Evolutionary conservation across 805 yeast species (phyloP).

Genomic region (Yamadazyma scolyti): DNA sequence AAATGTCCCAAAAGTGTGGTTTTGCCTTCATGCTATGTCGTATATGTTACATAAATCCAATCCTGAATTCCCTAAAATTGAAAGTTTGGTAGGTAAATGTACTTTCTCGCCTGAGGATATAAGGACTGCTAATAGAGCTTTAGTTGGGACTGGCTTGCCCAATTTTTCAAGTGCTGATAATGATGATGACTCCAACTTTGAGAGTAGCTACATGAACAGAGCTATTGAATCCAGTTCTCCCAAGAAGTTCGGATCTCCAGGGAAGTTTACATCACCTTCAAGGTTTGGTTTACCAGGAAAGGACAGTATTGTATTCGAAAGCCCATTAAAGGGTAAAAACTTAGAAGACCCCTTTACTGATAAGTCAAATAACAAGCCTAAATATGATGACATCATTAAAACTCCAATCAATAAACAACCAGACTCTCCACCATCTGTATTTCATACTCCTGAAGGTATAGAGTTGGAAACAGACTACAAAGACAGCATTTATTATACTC

Average conservation of each 20-base stretch:
- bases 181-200: slow-evolving; percentile 16
- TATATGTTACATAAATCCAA: slow-evolving; percentile 62
- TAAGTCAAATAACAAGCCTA: background rate
- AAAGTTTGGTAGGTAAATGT: slow-evolving; percentile 57
- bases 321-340: too few relatives aligned
- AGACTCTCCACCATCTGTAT: background rate
- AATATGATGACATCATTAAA: background rate
- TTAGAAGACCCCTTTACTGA: slow-evolving; percentile 5
- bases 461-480: slow-evolving; percentile 4
- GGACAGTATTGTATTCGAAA: too few relatives aligned
- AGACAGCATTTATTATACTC: slow-evolving; percentile 13
- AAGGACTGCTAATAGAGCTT: slow-evolving; percentile 62
- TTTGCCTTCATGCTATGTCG: slow-evolving; percentile 86
- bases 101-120: slow-evolving; percentile 69
- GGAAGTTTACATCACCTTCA: too few relatives aligned
- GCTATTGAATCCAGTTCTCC: slow-evolving; percentile 17
- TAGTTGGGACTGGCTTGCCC: slow-evolving; percentile 67
- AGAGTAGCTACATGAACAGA: slow-evolving; percentile 20
- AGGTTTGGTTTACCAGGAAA: too few relatives aligned
- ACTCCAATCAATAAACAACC: background rate
- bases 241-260: slow-evolving; percentile 1
- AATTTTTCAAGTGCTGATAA: slow-evolving; percentile 55
- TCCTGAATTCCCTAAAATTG: slow-evolving; percentile 54
- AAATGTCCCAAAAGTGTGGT: slow-evolving; percentile 89
- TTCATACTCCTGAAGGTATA: slow-evolving; percentile 8